Evolutionary conservation across 495 filamentous ascomycete genomes (phyloP).

Genomic region (Penicillium longicatenatum): DNA sequence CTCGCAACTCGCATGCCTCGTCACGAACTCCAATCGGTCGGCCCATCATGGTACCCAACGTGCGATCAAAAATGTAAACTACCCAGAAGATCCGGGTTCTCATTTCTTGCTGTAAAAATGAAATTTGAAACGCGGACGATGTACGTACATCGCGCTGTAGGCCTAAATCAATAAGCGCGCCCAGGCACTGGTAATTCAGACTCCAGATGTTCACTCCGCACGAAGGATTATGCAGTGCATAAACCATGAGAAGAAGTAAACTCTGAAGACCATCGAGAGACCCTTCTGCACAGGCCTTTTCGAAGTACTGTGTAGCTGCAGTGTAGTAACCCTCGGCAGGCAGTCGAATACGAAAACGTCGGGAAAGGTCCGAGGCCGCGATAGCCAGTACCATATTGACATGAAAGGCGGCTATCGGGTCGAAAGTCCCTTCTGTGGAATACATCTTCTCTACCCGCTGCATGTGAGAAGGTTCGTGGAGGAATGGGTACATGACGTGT

Average conservation of each 20-base stretch:
- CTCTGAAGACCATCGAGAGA: constrained; percentile 44
- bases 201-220: constrained; percentile 50
- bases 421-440: constrained; percentile 8
- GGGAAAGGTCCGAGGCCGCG: constrained; percentile 42
- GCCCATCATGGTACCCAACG: constrained; percentile 51
- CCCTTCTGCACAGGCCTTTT: constrained; percentile 38
- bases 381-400: constrained; percentile 51
- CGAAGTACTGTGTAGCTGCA: constrained; percentile 43
- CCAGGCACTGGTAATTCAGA: constrained; percentile 51
- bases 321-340: constrained; percentile 47
- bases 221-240: constrained; percentile 48
- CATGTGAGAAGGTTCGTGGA: constrained; percentile 45
- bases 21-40: constrained; percentile 51
- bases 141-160: constrained; percentile 46
- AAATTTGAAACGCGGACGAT: constrained; percentile 33
- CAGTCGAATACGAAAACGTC: constrained; percentile 40
- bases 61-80: constrained; percentile 47
- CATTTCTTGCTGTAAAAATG: constrained; percentile 49
- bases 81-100: constrained; percentile 52
- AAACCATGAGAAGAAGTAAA: constrained; percentile 47
- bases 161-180: constrained; percentile 47
- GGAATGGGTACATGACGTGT: constrained; percentile 45
- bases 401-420: constrained; percentile 36
- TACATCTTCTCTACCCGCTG: constrained; percentile 36
- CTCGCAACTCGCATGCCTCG: constrained; percentile 50